Evolutionary conservation across 1,284 basidiomycete species (phyloP).

Genomic region (Apiotrichum brassicae): DNA sequence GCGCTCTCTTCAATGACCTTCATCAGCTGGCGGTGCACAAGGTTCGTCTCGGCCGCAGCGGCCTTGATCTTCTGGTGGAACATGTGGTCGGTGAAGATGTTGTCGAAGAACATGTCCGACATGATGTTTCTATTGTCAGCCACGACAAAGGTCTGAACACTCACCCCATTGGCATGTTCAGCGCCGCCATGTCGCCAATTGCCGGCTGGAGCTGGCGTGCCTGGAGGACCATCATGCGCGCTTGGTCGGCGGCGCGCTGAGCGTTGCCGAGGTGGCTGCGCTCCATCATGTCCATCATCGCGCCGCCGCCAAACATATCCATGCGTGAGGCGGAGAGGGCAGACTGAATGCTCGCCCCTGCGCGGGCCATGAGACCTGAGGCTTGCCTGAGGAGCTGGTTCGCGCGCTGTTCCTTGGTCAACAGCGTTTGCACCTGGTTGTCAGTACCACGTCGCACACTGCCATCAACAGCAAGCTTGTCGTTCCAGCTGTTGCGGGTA

Average conservation of each 20-base stretch:
- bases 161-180: slow-evolving; percentile 16
- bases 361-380: slow-evolving; percentile 4
- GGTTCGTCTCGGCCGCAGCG: not conserved
- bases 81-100: slow-evolving; percentile 18
- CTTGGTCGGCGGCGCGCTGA: slow-evolving; percentile 17
- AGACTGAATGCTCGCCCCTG: not conserved
- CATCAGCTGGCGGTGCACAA: not conserved
- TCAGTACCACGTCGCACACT: no score
- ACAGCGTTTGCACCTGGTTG: slow-evolving; percentile 10
- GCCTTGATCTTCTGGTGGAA: slow-evolving; percentile 20
- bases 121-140: slow-evolving; percentile 11
- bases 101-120: slow-evolving; percentile 24
- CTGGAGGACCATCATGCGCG: slow-evolving; percentile 15
- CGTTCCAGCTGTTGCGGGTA: no score
- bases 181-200: slow-evolving; percentile 5
- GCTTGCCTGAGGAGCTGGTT: slow-evolving; percentile 9
- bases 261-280: slow-evolving; percentile 16
- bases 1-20: not conserved
- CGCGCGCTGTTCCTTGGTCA: slow-evolving; percentile 15
- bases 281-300: slow-evolving; percentile 14
- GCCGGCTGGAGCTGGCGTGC: slow-evolving; percentile 13
- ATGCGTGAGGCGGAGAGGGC: not conserved
- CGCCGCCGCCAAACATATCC: slow-evolving; percentile 11
- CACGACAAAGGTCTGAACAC: not conserved
- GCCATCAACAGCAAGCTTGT: no score